Evolutionary conservation across 75 land plant genomes (phyloP).

Genomic region (Cryptomeria japonica): DNA sequence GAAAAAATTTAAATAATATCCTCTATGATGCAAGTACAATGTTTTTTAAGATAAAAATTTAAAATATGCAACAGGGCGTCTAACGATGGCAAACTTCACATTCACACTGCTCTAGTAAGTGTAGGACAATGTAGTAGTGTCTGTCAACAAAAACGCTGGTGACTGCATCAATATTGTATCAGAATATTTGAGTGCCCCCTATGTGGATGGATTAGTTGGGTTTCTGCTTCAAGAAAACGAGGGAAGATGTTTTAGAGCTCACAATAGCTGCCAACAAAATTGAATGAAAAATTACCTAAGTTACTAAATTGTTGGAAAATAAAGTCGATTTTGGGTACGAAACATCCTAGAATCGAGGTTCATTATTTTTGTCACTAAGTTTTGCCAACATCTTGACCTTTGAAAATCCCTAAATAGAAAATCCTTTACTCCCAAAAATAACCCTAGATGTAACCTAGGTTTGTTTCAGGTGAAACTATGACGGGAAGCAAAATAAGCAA

Average conservation of each 20-base stretch:
- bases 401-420: too few species aligned
- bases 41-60: not conserved
- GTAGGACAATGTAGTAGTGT: too few species aligned
- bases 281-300: not conserved
- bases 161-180: not conserved
- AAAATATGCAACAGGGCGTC: not conserved
- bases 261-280: not conserved
- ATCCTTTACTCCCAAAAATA: too few species aligned
- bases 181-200: not conserved
- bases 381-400: too few species aligned
- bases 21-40: not conserved
- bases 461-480: too few species aligned
- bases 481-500: too few species aligned
- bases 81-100: not conserved
- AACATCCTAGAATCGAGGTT: too few species aligned
- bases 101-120: not conserved
- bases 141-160: not conserved
- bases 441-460: too few species aligned
- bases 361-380: too few species aligned
- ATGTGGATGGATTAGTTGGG: not conserved
- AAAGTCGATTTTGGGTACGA: too few species aligned
- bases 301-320: too few species aligned
- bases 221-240: not conserved
- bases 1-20: not conserved
- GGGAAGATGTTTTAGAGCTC: not conserved